These are phyloP conservation scores for Brassica napus DNA, from an alignment of 345 rosid genomes.

Conservation along the genomic window DNA sequence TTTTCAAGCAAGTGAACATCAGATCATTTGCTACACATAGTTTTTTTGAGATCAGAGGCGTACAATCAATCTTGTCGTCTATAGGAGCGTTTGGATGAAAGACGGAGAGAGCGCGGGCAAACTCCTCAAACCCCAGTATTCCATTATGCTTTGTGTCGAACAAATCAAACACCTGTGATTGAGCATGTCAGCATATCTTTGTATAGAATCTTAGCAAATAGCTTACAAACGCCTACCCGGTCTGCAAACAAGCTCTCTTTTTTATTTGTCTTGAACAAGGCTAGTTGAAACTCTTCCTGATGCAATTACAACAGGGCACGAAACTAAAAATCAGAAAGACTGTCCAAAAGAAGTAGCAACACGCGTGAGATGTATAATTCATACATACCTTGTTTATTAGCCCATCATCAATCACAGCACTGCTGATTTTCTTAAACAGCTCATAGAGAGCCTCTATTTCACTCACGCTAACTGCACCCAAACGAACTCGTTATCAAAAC, in stretches of 20 bases:
- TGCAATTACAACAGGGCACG: neutral
- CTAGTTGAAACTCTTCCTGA: constrained; percentile 74
- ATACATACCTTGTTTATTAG: constrained; percentile 79
- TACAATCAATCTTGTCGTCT: constrained; percentile 85
- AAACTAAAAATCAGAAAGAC: neutral
- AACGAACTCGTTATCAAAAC: constrained; percentile 10
- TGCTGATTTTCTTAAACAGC: constrained; percentile 94
- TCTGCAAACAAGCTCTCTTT: constrained; percentile 75
- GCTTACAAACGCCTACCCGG: constrained; percentile 43
- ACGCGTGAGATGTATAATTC: neutral
- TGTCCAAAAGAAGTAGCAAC: constrained; percentile 9
- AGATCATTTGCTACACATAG: neutral
- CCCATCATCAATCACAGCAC: constrained; percentile 93
- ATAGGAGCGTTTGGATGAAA: constrained; percentile 87
- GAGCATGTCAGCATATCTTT: constrained; percentile 2
- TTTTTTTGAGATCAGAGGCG: constrained; percentile 30
- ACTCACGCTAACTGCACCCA: constrained; percentile 79
- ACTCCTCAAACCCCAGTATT: constrained; percentile 84
- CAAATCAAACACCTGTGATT: constrained; percentile 82
- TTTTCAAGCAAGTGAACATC: neutral
- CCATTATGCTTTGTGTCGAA: constrained; percentile 90
- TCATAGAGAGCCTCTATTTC: constrained; percentile 93
- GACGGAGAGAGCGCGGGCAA: constrained; percentile 81
- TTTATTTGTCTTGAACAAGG: constrained; percentile 67
- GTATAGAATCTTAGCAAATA: neutral